A percentile compares a stretch with the other conserved stretches of the same genome.
Conservation (phyloP, 129 eudicot species). For the Heracleum sosnowskyi region DNA sequence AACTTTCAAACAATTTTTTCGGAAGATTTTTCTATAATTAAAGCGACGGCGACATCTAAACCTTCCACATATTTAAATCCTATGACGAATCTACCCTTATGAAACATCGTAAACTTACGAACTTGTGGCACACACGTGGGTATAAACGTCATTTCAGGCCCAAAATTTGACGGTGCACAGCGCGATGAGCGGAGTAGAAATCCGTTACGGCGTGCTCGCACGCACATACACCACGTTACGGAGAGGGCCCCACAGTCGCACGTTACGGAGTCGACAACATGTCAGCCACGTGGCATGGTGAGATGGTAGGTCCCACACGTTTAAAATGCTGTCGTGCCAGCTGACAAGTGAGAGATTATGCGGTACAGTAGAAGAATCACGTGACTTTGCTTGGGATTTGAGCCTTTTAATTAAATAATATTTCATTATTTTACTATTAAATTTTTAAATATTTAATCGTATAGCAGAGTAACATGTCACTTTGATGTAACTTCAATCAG, state of each 20-base stretch:
- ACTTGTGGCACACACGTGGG: too few species aligned
- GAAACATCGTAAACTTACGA: too few species aligned
- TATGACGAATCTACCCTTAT: not conserved
- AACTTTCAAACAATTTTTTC: not conserved
- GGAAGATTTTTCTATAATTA: not conserved
- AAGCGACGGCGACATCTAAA: constrained; percentile 1
- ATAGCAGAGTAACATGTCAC: not conserved
- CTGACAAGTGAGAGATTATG: not conserved
- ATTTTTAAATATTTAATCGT: not conserved
- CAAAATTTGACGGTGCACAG: not conserved
- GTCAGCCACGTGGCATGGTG: not conserved
- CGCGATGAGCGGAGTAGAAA: constrained; percentile 1
- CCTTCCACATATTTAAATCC: not conserved
- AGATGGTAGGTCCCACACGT: not conserved
- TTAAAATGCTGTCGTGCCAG: constrained; percentile 9
- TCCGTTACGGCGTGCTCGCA: constrained; percentile 3
- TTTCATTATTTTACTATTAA: not conserved
- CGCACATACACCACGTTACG: not conserved
- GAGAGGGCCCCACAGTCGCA: not conserved
- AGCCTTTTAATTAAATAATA: not conserved
- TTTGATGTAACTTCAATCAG: constrained; percentile 1
- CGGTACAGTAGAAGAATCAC: constrained; percentile 5
- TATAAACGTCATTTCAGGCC: not conserved
- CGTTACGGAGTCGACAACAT: constrained; percentile 8
- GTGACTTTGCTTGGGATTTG: constrained; percentile 14